Evolutionary conservation across 108 stramenopile genomes (phyloP), one percentile per base, ranked within the genome.

Genomic region (Conticribra weissflogii): DNA sequence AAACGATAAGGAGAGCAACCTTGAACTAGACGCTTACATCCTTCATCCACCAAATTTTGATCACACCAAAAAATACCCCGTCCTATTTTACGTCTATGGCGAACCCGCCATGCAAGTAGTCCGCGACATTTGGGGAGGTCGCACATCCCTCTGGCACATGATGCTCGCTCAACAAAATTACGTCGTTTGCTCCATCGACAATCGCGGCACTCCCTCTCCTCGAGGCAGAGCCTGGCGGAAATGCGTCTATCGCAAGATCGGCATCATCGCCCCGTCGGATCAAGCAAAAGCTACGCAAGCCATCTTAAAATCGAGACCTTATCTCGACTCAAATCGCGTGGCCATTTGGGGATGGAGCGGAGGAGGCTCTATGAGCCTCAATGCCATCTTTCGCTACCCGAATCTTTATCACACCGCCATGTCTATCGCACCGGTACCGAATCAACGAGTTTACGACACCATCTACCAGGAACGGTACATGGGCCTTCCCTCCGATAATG

Each of bases 291-390:
- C 76, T 34, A 63, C 76, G 3, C 52, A 49, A 25, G 61, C 50
- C 2, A 59, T 77, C 22, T 23, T 77, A 22, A 77, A 77, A 50
- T 59, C 68, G 31, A 62, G 68, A 32, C 76, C 76, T 21, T 77
- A 77, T 47, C 56, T 77, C 34, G 76, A 77, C 49, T 32, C 49
- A 27, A 63, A 65, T 4, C 44, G 76, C 24, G 68, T 77, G n/a
- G 76, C 68, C n/a, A 77, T 77, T 64, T 77, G 76, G 76, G 76
- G 76, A 45, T 77, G 76, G 76, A 64, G 62, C 45, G 76, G 76
- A 64, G 76, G 76, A 48, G 76, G 76, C 17, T 69, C 68, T 8
- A 77, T 77, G 76, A 77, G 76, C 53, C 53, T 77, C 63, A 77
- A 77, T 70, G 76, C 76, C 52, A 77, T 77, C 30, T 77, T 77